These are phyloP conservation scores for Tolypocladium nubicola DNA, from an alignment of 2,329 filamentous ascomycete species.

Conservation along the genomic window DNA sequence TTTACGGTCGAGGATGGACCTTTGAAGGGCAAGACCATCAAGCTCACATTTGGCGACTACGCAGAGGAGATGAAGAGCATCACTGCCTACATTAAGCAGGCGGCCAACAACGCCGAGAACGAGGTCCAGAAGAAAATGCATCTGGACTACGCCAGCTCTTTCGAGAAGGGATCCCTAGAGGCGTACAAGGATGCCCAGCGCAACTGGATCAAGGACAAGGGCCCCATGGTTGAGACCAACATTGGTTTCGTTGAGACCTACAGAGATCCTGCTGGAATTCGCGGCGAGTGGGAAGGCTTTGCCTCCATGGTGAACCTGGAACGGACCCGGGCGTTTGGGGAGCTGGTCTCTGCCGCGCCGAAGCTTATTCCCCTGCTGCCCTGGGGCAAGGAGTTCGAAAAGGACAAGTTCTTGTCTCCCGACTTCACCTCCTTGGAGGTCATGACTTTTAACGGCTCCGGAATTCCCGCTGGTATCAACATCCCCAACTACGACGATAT, in stretches of 20 bases:
- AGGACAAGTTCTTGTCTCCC: constrained; percentile 88
- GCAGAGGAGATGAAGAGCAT: constrained; percentile 60
- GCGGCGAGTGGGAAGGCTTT: constrained; percentile 81
- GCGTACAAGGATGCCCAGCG: constrained; percentile 74
- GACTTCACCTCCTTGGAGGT: constrained; percentile 96
- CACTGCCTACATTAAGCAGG: constrained; percentile 55
- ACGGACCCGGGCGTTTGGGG: constrained; percentile 76
- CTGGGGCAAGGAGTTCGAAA: constrained; percentile 84
- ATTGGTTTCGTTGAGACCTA: constrained; percentile 83
- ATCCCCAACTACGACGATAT: constrained; percentile 68
- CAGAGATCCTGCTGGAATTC: constrained; percentile 68
- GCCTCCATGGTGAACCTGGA: constrained; percentile 82
- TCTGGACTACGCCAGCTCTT: constrained; percentile 63
- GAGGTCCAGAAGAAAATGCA: constrained; percentile 67
- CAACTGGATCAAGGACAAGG: constrained; percentile 74
- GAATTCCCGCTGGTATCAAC: constrained; percentile 59
- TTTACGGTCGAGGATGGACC: constrained; percentile 49
- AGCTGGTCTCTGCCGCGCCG: constrained; percentile 72
- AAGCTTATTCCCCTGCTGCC: constrained; percentile 80
- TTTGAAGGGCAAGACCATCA: constrained; percentile 57
- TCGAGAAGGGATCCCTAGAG: constrained; percentile 61
- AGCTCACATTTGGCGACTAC: constrained; percentile 66
- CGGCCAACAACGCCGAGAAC: constrained; percentile 59
- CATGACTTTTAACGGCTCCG: constrained; percentile 59
- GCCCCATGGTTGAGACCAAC: constrained; percentile 69